Percentiles rank a stretch among this genome's conserved stretches.
Evolutionary conservation across 352 stramenopile genomes (phyloP).

Genomic region (Globisporangium ultimum): DNA sequence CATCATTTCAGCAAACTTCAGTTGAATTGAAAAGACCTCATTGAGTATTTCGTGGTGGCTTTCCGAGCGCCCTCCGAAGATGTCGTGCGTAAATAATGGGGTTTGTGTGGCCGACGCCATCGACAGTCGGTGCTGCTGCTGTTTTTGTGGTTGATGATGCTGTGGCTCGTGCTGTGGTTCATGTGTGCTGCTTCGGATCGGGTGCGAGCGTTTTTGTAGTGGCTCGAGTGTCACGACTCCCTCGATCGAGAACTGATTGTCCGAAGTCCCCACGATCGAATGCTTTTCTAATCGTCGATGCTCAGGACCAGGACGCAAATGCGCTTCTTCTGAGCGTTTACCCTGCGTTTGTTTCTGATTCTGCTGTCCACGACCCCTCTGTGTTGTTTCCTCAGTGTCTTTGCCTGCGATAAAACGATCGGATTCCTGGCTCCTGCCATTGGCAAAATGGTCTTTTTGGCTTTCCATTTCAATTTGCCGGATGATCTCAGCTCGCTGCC

Average conservation of each 20-base stretch:
- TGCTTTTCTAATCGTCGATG: background rate
- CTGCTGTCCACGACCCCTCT: background rate
- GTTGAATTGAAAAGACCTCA: conserved; percentile 61
- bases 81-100: background rate
- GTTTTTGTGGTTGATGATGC: background rate
- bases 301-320: background rate
- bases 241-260: conserved; percentile 54
- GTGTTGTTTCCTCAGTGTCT: background rate
- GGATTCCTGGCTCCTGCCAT: background rate
- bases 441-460: background rate
- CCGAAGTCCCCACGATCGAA: background rate
- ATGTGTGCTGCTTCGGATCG: too few relatives aligned
- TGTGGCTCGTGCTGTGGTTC: too few relatives aligned
- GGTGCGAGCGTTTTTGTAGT: conserved; percentile 3
- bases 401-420: background rate
- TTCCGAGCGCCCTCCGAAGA: background rate
- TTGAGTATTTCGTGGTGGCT: conserved; percentile 33
- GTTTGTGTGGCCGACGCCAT: background rate
- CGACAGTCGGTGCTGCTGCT: background rate
- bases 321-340: conserved; percentile 1
- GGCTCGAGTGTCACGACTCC: conserved; percentile 53
- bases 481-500: conserved; percentile 39
- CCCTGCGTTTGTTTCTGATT: background rate
- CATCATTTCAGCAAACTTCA: conserved; percentile 76
- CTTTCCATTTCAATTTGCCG: conserved; percentile 41